Evolutionary conservation across 1,284 basidiomycete species (phyloP), one percentile per base, ranked within the genome.

Genomic region (Ceratobasidium sp.): DNA sequence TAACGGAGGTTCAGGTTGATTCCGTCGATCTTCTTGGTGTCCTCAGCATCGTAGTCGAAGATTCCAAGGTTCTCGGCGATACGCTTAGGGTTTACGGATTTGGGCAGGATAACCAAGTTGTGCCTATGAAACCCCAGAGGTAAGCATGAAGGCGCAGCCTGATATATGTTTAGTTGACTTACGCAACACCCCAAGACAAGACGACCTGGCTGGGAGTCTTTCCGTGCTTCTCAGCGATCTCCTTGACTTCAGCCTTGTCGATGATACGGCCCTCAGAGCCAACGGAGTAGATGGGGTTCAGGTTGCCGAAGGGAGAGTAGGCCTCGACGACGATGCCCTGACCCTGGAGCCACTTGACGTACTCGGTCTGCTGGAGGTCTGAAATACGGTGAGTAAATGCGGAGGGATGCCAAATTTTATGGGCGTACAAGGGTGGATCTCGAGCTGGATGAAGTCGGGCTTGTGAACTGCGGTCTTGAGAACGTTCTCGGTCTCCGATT

Each of bases 401-500:
- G 26, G 11, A 7, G 21, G 21, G n/a, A 18, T 28, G n/a, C 32
- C 23, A 32, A 3, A 18, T 21, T 38, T 21, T 2, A 30, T 18
- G 8, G 84, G 81, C 78, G 80, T 82, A 76, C 80, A 80, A 75
- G 81, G 79, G 74, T 83, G 82, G 13, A 85, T 80, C 75, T 86
- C 86, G 75, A 86, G 81, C 76, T 84, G 72, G 52, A 64, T 73
- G 49, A 73, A 64, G 44, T 64, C 72, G 72, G 26, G 78, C 75
- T 57, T 69, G 66, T 69, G 66, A 26, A 57, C 66, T 4, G 66
- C 66, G n/a, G 52, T 43, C 75, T 82, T 83, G 72, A 96, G 84
- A 26, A 92, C 84, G 28, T 82, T 79, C 78, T 95, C 91, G 28
- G 90, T 84, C 75, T 92, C 87, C 26, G 84, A 82, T 77, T 89